A percentile compares a stretch with the other conserved stretches of the same genome.
These are phyloP conservation scores for Pascua guehoae DNA, from an alignment of 1,284 basidiomycete species.

Conservation along the genomic window DNA sequence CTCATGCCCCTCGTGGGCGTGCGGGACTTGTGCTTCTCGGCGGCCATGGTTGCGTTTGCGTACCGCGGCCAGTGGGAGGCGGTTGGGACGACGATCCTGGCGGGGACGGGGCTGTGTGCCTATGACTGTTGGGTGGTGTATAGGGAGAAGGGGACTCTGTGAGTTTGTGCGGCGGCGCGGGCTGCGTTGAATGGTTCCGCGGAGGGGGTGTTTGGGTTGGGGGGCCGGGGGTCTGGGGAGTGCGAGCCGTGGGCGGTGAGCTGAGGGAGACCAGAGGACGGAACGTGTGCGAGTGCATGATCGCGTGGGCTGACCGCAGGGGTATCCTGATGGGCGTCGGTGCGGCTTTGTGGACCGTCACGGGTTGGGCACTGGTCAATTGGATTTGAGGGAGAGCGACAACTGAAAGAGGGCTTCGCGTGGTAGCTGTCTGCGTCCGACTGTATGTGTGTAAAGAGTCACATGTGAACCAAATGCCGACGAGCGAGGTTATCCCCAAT, in stretches of 20 bases:
- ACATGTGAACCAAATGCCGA: too few species aligned
- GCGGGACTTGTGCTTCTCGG: neutral
- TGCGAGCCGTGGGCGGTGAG: too few species aligned
- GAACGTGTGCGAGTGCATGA: too few species aligned
- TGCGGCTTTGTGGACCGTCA: constrained; percentile 34
- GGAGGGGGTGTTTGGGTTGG: neutral
- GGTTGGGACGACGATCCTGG: neutral
- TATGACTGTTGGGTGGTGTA: neutral
- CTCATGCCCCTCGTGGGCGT: neutral
- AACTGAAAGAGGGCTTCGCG: too few species aligned
- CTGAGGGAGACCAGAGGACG: too few species aligned
- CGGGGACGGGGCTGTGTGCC: neutral
- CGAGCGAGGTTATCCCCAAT: too few species aligned
- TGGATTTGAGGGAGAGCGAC: neutral
- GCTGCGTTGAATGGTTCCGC: too few species aligned
- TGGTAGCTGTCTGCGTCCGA: too few species aligned
- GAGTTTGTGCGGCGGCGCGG: neutral
- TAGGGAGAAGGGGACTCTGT: neutral
- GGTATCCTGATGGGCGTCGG: constrained; percentile 40
- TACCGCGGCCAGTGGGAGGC: neutral
- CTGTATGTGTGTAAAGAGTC: too few species aligned
- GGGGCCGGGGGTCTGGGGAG: too few species aligned
- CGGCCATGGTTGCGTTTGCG: neutral
- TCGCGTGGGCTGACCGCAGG: neutral
- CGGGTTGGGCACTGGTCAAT: constrained; percentile 12